Percentiles rank a stretch among this genome's conserved stretches.
Evolutionary conservation across 495 filamentous ascomycete species (phyloP).

Genomic region (Neurospora terricola): DNA sequence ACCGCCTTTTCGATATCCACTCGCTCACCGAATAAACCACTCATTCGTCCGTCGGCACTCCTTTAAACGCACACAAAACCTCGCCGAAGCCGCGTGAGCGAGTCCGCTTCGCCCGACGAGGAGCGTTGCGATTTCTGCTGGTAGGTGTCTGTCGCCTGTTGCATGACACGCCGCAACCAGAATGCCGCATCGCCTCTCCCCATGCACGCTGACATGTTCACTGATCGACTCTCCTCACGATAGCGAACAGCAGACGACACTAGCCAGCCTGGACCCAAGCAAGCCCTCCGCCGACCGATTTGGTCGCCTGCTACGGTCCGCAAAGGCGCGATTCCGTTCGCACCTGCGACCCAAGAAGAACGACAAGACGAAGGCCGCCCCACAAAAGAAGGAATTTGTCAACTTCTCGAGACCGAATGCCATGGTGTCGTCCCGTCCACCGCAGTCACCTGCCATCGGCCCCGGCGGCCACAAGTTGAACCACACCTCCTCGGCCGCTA

Average conservation of each 20-base stretch:
- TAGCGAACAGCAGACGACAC: not conserved
- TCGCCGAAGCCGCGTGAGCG: not conserved
- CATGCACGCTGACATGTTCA: not conserved
- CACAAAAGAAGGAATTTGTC: not conserved
- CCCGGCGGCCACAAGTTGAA: not conserved
- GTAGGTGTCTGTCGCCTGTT: not conserved
- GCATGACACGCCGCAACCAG: not conserved
- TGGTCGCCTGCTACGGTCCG: not conserved
- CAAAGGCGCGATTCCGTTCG: not conserved
- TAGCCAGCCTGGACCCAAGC: not conserved
- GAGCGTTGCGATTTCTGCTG: not conserved
- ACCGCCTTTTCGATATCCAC: not conserved
- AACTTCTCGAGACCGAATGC: not conserved
- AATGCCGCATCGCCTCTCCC: not conserved
- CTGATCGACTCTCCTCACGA: not conserved
- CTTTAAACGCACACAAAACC: not conserved
- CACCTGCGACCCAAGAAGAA: not conserved
- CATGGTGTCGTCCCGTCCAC: not conserved
- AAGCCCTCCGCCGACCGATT: not conserved
- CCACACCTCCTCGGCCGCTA: constrained; percentile 1
- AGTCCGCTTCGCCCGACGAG: not conserved
- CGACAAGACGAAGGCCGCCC: not conserved
- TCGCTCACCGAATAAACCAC: not conserved
- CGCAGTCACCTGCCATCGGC: not conserved
- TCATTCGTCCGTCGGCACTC: not conserved